phyloP scores from a whole-genome alignment of 1,139 yeast species.

The Suhomyces chickasaworum region DNA sequence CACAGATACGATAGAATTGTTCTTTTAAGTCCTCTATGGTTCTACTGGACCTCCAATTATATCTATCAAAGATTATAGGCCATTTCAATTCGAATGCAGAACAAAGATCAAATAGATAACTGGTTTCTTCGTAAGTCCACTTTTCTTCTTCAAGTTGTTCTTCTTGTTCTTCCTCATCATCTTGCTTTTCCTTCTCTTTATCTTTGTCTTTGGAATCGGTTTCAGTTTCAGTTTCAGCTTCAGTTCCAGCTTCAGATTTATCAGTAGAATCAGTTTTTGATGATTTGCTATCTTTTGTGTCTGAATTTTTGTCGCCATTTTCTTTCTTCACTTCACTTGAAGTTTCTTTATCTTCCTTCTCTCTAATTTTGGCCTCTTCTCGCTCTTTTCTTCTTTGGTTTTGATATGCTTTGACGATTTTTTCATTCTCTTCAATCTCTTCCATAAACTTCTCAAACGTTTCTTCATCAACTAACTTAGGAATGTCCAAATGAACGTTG shows the following conservation, averaged over 20 bases:
- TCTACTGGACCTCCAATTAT: slow-evolving; percentile 42
- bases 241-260: slow-evolving; percentile 1
- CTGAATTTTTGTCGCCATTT: slow-evolving; percentile 1
- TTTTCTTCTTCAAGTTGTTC: slow-evolving; percentile 15
- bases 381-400: slow-evolving; percentile 28
- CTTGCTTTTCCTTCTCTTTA: no score
- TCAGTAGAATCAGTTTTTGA: slow-evolving; percentile 7
- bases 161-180: slow-evolving; percentile 4
- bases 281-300: slow-evolving; percentile 9
- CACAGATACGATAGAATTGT: slow-evolving; percentile 61
- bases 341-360: slow-evolving; percentile 17
- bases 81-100: slow-evolving; percentile 79
- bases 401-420: slow-evolving; percentile 18
- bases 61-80: slow-evolving; percentile 82
- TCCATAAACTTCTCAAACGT: slow-evolving; percentile 58
- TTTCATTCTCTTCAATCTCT: slow-evolving; percentile 38
- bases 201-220: slow-evolving; percentile 7
- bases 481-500: slow-evolving; percentile 69
- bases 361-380: slow-evolving; percentile 18
- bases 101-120: slow-evolving; percentile 72
- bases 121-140: slow-evolving; percentile 83
- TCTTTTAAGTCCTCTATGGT: slow-evolving; percentile 79
- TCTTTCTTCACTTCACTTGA: slow-evolving; percentile 14
- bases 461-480: slow-evolving; percentile 62
- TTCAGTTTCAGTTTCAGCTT: slow-evolving; percentile 5